Evolutionary conservation across 305 asterid genomes (phyloP).

Genomic region (Fraxinus paxiana): DNA sequence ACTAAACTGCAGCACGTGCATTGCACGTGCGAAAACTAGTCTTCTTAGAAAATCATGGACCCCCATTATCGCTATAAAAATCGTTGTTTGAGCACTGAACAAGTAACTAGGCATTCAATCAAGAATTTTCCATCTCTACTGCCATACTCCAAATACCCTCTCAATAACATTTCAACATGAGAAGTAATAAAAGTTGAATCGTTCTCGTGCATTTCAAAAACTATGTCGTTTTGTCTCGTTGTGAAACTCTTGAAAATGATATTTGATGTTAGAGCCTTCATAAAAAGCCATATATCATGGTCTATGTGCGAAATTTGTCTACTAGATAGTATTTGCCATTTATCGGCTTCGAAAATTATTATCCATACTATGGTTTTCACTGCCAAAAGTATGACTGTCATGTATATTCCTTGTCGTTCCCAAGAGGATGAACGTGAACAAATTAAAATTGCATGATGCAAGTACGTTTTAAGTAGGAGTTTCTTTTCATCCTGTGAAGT

Average conservation of each 20-base stretch:
- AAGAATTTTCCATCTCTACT: no score
- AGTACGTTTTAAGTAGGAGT: neutral
- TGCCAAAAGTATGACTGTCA: neutral
- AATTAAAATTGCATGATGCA: neutral
- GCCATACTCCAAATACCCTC: no score
- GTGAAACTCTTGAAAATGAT: neutral
- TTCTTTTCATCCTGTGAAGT: neutral
- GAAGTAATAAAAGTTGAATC: no score
- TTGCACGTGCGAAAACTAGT: no score
- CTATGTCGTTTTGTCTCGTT: neutral
- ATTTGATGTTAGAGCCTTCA: neutral
- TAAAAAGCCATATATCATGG: neutral
- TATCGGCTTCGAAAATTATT: neutral
- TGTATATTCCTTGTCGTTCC: neutral
- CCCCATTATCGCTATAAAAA: no score
- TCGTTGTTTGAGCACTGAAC: no score
- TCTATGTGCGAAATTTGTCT: neutral
- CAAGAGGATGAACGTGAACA: neutral
- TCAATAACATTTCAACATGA: no score
- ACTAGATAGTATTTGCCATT: neutral
- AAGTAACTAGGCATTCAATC: no score
- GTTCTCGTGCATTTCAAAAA: neutral
- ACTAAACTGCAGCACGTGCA: no score
- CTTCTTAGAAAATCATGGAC: no score
- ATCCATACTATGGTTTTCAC: neutral